phyloP scores from a whole-genome alignment of 164 flowering plant genomes.

The Euptelea pleiosperma region DNA sequence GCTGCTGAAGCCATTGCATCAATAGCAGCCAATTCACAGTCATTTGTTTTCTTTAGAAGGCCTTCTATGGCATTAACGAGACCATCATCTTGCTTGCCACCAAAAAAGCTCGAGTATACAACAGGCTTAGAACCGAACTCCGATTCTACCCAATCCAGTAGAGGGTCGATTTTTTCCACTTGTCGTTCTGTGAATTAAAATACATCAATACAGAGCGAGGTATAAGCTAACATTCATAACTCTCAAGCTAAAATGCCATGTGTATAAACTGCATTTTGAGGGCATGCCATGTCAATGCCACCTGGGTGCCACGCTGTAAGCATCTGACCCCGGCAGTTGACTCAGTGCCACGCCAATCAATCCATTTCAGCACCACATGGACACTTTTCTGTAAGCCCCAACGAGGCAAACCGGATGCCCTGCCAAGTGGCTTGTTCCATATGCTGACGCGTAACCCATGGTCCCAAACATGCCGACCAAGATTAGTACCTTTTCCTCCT shows the following conservation, averaged over 20 bases:
- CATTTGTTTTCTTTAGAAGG: conserved; percentile 60
- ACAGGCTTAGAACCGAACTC: conserved; percentile 84
- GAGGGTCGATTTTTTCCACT: conserved; percentile 79
- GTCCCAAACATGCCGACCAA: no score
- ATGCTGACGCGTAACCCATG: no score
- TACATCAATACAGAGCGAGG: not conserved
- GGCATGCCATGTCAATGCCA: no score
- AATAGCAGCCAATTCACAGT: conserved; percentile 81
- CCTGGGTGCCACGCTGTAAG: no score
- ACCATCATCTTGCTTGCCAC: conserved; percentile 87
- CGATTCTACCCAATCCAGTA: conserved; percentile 76
- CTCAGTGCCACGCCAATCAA: no score
- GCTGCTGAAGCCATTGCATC: conserved; percentile 90
- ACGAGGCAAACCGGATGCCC: no score
- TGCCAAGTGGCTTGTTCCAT: no score
- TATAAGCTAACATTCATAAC: not conserved
- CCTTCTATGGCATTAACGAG: conserved; percentile 60
- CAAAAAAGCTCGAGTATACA: conserved; percentile 74
- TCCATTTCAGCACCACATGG: no score
- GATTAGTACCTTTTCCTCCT: no score
- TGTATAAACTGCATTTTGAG: no score
- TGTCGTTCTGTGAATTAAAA: conserved; percentile 55
- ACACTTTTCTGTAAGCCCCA: no score
- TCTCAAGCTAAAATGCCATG: not conserved
- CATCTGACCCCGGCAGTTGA: no score